Conservation (phyloP, 805 yeast species). For the Ogataea parapolymorpha region DNA sequence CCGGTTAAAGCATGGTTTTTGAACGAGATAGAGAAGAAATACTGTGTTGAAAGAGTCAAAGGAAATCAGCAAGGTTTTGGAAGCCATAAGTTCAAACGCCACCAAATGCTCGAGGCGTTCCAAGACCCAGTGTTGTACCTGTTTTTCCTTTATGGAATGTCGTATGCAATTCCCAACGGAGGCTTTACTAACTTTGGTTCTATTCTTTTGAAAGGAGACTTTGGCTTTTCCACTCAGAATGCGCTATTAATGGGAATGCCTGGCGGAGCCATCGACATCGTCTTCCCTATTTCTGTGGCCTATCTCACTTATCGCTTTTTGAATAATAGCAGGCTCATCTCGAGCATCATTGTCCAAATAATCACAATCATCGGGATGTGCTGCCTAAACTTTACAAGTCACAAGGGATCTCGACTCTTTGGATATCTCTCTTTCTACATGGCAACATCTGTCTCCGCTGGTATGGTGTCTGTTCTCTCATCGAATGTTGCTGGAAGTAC, state of each 20-base stretch:
- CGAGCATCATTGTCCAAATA: too few relatives aligned
- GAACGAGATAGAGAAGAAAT: background rate
- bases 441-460: background rate
- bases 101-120: constrained; percentile 26
- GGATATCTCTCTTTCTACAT: background rate
- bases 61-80: background rate
- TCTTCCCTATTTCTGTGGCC: too few relatives aligned
- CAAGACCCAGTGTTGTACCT: constrained; percentile 34
- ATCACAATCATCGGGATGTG: too few relatives aligned
- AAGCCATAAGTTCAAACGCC: constrained; percentile 24
- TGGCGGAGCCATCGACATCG: constrained; percentile 27
- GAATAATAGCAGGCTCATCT: too few relatives aligned
- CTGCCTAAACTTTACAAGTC: constrained; percentile 8
- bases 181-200: constrained; percentile 49
- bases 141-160: constrained; percentile 33
- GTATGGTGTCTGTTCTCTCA: constrained; percentile 27
- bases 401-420: constrained; percentile 24
- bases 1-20: too few relatives aligned
- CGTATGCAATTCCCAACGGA: constrained; percentile 52
- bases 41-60: background rate
- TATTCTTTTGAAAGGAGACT: constrained; percentile 39
- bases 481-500: constrained; percentile 61
- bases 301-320: too few relatives aligned
- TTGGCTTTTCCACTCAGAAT: constrained; percentile 32
- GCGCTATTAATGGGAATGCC: constrained; percentile 31